A percentile compares a stretch with the other conserved stretches of the same genome.
Conservation (phyloP, 352 stramenopile species). For the Phytophthora colocasiae region DNA sequence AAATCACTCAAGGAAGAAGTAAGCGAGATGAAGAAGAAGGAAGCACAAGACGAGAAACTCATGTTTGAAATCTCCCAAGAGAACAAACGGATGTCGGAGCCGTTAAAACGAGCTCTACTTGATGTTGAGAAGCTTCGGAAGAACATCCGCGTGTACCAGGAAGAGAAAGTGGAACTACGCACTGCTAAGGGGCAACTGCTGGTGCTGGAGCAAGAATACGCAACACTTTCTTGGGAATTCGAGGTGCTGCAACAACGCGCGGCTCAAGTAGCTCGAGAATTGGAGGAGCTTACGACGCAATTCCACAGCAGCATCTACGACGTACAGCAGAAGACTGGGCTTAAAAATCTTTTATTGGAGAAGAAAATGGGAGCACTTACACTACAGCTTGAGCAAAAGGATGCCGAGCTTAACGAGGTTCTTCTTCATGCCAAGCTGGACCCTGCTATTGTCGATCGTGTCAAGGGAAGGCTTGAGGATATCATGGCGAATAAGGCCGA, state of each 20-base stretch:
- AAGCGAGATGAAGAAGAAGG: constrained; percentile 94
- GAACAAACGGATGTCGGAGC: constrained; percentile 96
- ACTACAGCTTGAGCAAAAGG: constrained; percentile 89
- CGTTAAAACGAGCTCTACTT: constrained; percentile 89
- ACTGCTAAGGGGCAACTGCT: constrained; percentile 77
- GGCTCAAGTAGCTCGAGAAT: constrained; percentile 85
- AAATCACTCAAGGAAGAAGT: constrained; percentile 96
- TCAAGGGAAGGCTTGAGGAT: constrained; percentile 89
- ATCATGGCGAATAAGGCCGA: constrained; percentile 92
- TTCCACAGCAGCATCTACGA: constrained; percentile 93
- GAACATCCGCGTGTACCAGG: constrained; percentile 72
- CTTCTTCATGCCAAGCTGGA: constrained; percentile 92
- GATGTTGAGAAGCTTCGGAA: constrained; percentile 79
- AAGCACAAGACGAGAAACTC: constrained; percentile 93
- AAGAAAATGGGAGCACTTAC: constrained; percentile 92
- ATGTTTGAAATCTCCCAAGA: constrained; percentile 96
- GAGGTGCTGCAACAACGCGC: constrained; percentile 93
- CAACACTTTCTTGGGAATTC: constrained; percentile 93
- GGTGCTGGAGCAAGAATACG: constrained; percentile 90
- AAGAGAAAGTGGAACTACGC: constrained; percentile 74
- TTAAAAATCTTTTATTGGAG: constrained; percentile 95
- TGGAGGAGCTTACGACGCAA: constrained; percentile 88
- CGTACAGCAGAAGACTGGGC: constrained; percentile 93
- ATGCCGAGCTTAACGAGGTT: constrained; percentile 94
- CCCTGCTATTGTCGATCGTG: constrained; percentile 76